Base-by-base conservation (phyloP, 139 green algal genomes). In the Chlamydomonas sphaeroides region DNA sequence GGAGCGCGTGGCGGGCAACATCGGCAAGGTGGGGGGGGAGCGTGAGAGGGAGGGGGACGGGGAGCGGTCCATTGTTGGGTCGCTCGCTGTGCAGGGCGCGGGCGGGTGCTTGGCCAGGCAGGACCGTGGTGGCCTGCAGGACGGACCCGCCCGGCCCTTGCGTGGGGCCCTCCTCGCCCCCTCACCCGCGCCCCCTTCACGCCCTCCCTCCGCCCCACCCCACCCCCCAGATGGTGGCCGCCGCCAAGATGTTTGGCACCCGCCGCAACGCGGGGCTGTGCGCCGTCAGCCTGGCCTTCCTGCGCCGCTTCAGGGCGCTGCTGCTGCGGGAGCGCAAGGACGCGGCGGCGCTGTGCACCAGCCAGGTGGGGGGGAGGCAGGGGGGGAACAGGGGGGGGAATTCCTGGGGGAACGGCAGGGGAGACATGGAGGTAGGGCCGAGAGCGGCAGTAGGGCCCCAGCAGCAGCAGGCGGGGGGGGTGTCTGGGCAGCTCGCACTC, bases 241-340 rank as follows among this genome's bases (percentile, higher is more conserved):
- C 62, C 11, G 41, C 75, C 62, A 82, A 82, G 75, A 49, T 82
- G 75, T 26, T 73, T 3, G 42, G 42, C 75, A 67, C 30, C 2
- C 59, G 75, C 10, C 61, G 62, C 61, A 82, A 82, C 75, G 75
- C 75, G 42, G 75, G 61, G 3, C 41, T 71, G 75, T 82, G 75
- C 59, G 75, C 75, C 32, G 75, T 82, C 21, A 63, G 38, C 18
- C 75, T 82, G 42, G 61, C 75, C 61, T 82, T 82, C 59, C 62
- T 82, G 62, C 75, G 75, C 62, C 75, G 75, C 75, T 82, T 82
- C 75, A n/a, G 75, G 53, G 21, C 75, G 20, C 28, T 42, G 30
- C 59, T 82, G 59, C 28, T 82, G 33, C 18, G 36, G 62, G 62
- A 82, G n/a, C 23, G 75, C 0, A 14, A 5, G 42, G 75, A 82